Evolutionary conservation across 805 yeast genomes (phyloP), one percentile per base, ranked within the genome.

Genomic region (Lipomyces yamadae): DNA sequence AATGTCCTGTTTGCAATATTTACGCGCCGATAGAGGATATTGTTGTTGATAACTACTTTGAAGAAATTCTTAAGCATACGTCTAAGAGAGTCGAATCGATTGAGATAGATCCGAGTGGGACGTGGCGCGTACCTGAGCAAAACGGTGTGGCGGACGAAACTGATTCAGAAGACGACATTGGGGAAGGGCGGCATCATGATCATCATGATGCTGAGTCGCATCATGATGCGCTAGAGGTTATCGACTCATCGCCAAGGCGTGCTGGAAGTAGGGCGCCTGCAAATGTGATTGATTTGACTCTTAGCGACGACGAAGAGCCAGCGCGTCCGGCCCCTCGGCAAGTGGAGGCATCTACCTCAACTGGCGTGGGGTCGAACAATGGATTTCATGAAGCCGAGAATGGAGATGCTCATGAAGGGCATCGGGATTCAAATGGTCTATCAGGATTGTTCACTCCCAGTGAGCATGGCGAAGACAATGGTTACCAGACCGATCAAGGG

Each of bases 1-100:
- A 79, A 61, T 95, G 99, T 74, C 97, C 98, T 0, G 82, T 91
- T 2, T 95, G 99, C 75, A 84, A 84, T 68, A 79, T 78, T 4
- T 74, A 74, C 2, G 78, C 91, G 2, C 77, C 80, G 1, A 79
- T 87, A 15, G 83, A 83, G 15, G 88, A 88, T 68, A 75, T 95
- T 62, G 87, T 89, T 0, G 80, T 92, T 0, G 92, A 91, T 70
- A 97, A 91, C 68, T 94, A 32, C 53, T 56, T 70, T 45, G 74
- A 76, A 54, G 89, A 88, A 13, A 86, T 94, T 59, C 74, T 94
- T 29, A 74, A 81, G 1, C 73, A 75, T 1, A 86, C 92, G 0
- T 75, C 77, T 1, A 84, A 81, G 1, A 86, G 85, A 11, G 85
- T 84, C 1, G 94, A 90, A 52, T 83, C 83, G 30, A 89, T 94